These are phyloP conservation scores for Chlorencoelia australis DNA, from an alignment of 2,329 filamentous ascomycete species.

Conservation along the genomic window DNA sequence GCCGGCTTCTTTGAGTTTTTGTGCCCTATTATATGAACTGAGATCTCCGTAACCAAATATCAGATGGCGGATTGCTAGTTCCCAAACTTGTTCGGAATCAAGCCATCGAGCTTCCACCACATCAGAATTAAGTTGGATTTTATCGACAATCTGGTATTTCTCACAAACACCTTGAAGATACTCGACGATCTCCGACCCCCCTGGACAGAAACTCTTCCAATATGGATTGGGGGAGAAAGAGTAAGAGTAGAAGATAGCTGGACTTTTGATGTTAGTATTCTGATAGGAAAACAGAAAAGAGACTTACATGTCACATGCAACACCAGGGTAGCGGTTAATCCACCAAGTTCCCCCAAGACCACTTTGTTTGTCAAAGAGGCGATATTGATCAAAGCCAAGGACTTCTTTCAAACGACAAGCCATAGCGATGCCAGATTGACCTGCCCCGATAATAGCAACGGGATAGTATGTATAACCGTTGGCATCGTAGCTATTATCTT, in stretches of 20 bases:
- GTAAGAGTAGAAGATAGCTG: slow-evolving; percentile 47
- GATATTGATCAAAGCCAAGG: slow-evolving; percentile 46
- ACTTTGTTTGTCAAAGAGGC: slow-evolving; percentile 45
- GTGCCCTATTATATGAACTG: slow-evolving; percentile 35
- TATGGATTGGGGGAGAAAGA: slow-evolving; percentile 50
- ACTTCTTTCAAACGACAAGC: slow-evolving; percentile 44
- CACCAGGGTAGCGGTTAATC: slow-evolving; percentile 47
- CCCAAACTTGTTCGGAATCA: slow-evolving; percentile 43
- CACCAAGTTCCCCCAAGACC: slow-evolving; percentile 45
- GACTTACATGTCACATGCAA: slow-evolving; percentile 40
- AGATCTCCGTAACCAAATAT: slow-evolving; percentile 44
- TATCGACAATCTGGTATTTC: slow-evolving; percentile 44
- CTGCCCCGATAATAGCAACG: slow-evolving; percentile 46
- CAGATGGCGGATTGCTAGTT: slow-evolving; percentile 40
- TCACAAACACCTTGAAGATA: slow-evolving; percentile 44
- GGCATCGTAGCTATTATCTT: slow-evolving; percentile 30
- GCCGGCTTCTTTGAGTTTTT: slow-evolving; percentile 35
- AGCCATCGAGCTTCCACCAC: slow-evolving; percentile 42
- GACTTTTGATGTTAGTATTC: slow-evolving; percentile 29
- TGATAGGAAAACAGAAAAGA: not conserved
- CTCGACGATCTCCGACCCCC: slow-evolving; percentile 47
- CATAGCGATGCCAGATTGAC: slow-evolving; percentile 49
- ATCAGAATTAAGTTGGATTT: slow-evolving; percentile 48
- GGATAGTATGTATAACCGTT: slow-evolving; percentile 29
- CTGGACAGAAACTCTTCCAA: slow-evolving; percentile 48